A percentile compares a stretch with the other conserved stretches of the same genome.
Evolutionary conservation across 495 filamentous ascomycete genomes (phyloP).

Genomic region (Paragyromitra xinjiangensis): DNA sequence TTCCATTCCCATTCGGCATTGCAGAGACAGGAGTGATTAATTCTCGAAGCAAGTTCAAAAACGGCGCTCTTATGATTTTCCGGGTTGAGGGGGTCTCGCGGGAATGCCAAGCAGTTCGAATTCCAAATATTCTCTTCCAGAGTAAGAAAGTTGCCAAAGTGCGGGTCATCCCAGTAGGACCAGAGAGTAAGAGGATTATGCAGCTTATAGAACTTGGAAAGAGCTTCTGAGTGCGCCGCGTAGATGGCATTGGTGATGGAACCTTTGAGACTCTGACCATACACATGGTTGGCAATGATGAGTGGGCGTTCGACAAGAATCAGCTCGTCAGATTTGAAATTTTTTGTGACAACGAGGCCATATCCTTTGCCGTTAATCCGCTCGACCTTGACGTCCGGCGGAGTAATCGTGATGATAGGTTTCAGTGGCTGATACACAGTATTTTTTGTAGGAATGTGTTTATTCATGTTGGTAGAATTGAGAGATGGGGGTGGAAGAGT

Average conservation of each 20-base stretch:
- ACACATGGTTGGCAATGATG: slow-evolving; percentile 3
- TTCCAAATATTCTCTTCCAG: slow-evolving; percentile 39
- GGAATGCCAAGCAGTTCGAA: slow-evolving; percentile 30
- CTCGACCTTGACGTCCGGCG: slow-evolving; percentile 26
- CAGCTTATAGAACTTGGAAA: slow-evolving; percentile 32
- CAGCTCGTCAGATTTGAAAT: slow-evolving; percentile 15
- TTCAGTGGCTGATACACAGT: slow-evolving; percentile 1
- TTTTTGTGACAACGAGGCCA: slow-evolving; percentile 10
- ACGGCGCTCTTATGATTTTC: slow-evolving; percentile 20
- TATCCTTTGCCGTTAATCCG: slow-evolving; percentile 15
- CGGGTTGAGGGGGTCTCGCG: not conserved
- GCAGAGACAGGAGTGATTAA: slow-evolving; percentile 41
- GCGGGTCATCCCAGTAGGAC: slow-evolving; percentile 13
- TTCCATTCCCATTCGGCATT: slow-evolving; percentile 33
- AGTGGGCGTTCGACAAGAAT: slow-evolving; percentile 28
- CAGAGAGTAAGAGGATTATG: slow-evolving; percentile 23
- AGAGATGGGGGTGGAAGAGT: slow-evolving; percentile 7
- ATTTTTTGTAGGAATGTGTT: not conserved
- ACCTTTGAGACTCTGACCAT: not conserved
- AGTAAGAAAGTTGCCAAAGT: not conserved
- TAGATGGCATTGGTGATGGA: slow-evolving; percentile 15
- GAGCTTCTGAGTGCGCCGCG: not conserved
- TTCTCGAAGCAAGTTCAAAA: slow-evolving; percentile 18
- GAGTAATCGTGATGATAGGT: slow-evolving; percentile 16
- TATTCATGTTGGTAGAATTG: slow-evolving; percentile 10